phyloP scores from a whole-genome alignment of 768 basidiomycete species.

The Russula sp. region DNA sequence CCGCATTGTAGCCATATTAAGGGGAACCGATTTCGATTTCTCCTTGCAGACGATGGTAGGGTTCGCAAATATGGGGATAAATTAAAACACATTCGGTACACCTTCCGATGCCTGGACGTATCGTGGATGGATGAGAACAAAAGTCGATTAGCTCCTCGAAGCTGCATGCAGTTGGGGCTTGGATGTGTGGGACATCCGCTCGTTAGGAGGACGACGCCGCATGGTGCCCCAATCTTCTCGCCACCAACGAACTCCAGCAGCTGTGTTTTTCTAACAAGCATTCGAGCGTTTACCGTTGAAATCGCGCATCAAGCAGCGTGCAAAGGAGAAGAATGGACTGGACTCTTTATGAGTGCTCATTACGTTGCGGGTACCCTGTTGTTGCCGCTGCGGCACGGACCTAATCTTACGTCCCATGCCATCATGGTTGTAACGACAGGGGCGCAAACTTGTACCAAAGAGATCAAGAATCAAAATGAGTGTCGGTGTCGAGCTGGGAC shows the following conservation, averaged over 20 bases:
- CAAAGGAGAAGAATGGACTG: background rate
- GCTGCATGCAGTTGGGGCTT: background rate
- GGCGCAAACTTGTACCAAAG: background rate
- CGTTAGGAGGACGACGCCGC: background rate
- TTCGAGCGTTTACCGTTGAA: background rate
- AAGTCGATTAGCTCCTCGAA: background rate
- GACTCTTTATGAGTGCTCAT: too few species aligned
- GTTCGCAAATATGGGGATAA: background rate
- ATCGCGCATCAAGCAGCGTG: background rate
- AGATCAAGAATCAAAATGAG: background rate
- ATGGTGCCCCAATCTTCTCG: too few species aligned
- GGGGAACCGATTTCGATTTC: background rate
- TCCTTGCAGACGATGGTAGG: background rate
- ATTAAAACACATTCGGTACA: background rate
- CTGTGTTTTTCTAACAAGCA: background rate
- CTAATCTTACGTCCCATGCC: background rate
- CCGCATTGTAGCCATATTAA: background rate
- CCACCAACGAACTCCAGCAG: background rate
- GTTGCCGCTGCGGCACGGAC: too few species aligned
- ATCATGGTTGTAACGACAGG: background rate
- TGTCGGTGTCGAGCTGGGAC: background rate
- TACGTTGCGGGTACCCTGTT: background rate
- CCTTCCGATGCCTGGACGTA: conserved; percentile 1
- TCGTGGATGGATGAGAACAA: background rate
- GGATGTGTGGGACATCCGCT: background rate